These are phyloP conservation scores for Phyllosticta capitalensis DNA, from an alignment of 2,329 filamentous ascomycete species.

Conservation along the genomic window DNA sequence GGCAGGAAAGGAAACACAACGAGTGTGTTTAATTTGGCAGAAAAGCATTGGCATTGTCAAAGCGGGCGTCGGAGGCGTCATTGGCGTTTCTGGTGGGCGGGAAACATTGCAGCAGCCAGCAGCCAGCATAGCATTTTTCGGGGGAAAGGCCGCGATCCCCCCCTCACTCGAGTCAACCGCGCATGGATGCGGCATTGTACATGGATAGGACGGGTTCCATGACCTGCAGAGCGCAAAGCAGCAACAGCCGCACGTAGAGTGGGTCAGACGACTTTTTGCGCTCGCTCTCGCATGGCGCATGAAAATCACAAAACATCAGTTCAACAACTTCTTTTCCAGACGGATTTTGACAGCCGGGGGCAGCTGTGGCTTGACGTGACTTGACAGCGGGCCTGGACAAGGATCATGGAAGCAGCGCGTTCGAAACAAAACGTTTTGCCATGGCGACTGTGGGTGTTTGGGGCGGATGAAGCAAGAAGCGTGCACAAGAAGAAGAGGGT, in stretches of 20 bases:
- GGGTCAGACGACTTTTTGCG: slow-evolving; percentile 4
- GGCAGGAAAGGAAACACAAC: too few relatives aligned
- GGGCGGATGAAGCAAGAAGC: too few relatives aligned
- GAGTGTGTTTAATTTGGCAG: background rate
- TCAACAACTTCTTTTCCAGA: background rate
- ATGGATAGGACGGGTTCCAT: slow-evolving; percentile 6
- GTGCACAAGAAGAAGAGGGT: too few relatives aligned
- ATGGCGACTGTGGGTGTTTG: too few relatives aligned
- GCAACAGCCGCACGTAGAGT: slow-evolving; percentile 9
- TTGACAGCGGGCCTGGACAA: too few relatives aligned
- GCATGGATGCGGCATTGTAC: slow-evolving; percentile 6
- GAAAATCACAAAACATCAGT: background rate
- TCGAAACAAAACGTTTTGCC: too few relatives aligned
- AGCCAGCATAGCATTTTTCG: slow-evolving; percentile 8
- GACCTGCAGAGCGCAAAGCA: too few relatives aligned
- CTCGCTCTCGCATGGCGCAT: background rate
- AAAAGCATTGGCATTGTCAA: slow-evolving; percentile 9
- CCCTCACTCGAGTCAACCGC: slow-evolving; percentile 10
- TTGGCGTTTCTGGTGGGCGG: slow-evolving; percentile 9
- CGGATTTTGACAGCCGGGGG: too few relatives aligned
- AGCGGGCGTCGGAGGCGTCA: slow-evolving; percentile 10
- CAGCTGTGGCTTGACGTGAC: too few relatives aligned
- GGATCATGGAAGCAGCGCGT: too few relatives aligned
- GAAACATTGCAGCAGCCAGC: background rate
- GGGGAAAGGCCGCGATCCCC: slow-evolving; percentile 7